Conservation (phyloP, 768 basidiomycete genomes). For the Pisolithus sp. region DNA sequence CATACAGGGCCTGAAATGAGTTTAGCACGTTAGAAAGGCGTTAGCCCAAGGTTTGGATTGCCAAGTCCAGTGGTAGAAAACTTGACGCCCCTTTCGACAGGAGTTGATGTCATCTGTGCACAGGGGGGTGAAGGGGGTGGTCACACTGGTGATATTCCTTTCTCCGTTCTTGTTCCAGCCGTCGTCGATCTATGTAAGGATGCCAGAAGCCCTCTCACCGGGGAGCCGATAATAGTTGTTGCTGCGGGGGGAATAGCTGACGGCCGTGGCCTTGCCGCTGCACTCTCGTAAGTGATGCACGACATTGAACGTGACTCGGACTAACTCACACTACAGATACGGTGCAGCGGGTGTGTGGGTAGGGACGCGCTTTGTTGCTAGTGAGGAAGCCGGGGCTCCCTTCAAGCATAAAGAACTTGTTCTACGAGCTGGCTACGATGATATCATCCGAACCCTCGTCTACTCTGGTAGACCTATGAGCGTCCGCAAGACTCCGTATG, state of each 20-base stretch:
- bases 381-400: conserved; percentile 74
- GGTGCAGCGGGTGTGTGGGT: conserved; percentile 88
- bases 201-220: conserved; percentile 69
- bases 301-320: background rate
- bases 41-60: conserved; percentile 52
- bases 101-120: conserved; percentile 88
- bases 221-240: conserved; percentile 68
- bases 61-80: background rate
- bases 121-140: conserved; percentile 87
- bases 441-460: conserved; percentile 62
- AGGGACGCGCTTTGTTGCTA: conserved; percentile 81
- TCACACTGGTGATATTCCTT: conserved; percentile 79
- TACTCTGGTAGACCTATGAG: conserved; percentile 78
- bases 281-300: conserved; percentile 46
- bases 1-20: background rate
- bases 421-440: conserved; percentile 68
- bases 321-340: conserved; percentile 38
- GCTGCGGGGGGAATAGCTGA: conserved; percentile 84
- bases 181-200: conserved; percentile 73
- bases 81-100: conserved; percentile 23
- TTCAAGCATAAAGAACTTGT: conserved; percentile 65
- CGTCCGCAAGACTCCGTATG: conserved; percentile 76
- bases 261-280: conserved; percentile 72
- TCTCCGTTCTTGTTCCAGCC: conserved; percentile 76
- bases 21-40: conserved; percentile 66